Percentiles rank a stretch among this genome's conserved stretches.
Conservation (phyloP, 2,329 filamentous ascomycete species). For the Penicillium palitans region DNA sequence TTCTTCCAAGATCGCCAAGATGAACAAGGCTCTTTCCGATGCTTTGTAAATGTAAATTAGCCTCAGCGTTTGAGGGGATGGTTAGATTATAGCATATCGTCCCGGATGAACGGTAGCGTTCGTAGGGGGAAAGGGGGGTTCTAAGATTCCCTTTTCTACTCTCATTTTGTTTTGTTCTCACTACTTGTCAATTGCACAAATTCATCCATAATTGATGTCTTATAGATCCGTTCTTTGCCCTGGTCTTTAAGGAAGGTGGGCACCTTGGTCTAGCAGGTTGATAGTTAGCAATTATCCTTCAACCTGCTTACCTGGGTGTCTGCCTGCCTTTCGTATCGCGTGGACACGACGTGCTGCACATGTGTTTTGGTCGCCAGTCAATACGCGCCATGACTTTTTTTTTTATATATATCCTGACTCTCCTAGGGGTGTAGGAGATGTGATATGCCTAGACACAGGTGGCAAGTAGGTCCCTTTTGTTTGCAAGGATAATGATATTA, state of each 20-base stretch:
- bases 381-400: neutral
- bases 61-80: conserved; percentile 23
- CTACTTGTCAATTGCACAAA: conserved; percentile 31
- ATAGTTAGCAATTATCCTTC: neutral
- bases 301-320: neutral
- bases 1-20: conserved; percentile 89
- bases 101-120: conserved; percentile 32
- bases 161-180: conserved; percentile 28
- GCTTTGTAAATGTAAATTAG: conserved; percentile 72
- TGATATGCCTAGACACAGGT: neutral
- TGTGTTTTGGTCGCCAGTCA: neutral
- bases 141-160: conserved; percentile 8
- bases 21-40: conserved; percentile 99
- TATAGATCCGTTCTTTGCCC: neutral
- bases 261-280: neutral
- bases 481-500: neutral
- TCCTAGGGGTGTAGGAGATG: neutral
- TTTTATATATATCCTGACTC: neutral
- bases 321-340: neutral
- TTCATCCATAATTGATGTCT: conserved; percentile 6
- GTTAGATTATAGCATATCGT: conserved; percentile 26
- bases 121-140: conserved; percentile 12
- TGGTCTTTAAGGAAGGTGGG: neutral
- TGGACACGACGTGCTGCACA: neutral
- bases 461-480: neutral